Evolutionary conservation across 2,329 filamentous ascomycete genomes (phyloP), one percentile per base, ranked within the genome.

Genomic region (Seiridium cupressi): DNA sequence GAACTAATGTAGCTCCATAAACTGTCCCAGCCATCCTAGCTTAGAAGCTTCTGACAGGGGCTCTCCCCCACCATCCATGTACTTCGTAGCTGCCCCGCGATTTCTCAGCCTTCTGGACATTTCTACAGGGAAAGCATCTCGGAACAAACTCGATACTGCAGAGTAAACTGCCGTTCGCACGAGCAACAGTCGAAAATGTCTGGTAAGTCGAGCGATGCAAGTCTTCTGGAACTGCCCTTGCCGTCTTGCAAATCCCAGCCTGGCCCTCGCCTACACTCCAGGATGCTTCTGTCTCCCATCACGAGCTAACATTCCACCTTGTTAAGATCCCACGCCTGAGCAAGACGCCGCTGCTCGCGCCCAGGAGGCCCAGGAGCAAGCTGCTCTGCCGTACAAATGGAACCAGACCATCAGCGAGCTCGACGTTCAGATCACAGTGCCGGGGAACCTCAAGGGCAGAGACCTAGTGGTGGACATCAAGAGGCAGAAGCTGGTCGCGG

Each of bases 341-440:
- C 81, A 86, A 65, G 79, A 82, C 66, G 86, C 82, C 9, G 84
- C 84, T 26, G 81, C 84, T 60, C 81, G 80, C 65, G 89, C 87
- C 63, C 88, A 89, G 73, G 93, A 99, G 79, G 82, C 85, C 60
- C 90, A 89, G 69, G 95, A 99, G 79, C 95, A 99, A 81, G 90
- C 88, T 47, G 86, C 89, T 32, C 88, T 99, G 47, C 95, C 95
- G 1, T 99, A 99, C 87, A 95, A 96, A 79, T 99, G 95, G 95
- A 90, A 85, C 9, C 95, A 99, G 79, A 93, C 90, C 32, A 97
- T 99, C 73, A 84, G 83, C 67, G 95, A 98, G 72, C 79, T 97
- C 62, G 92, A 97, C 72, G 79, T 98, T 69, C 89, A 84, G 55
- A 84, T 96, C 61, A 80, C 84, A 35, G 87, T 99, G 1, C 90